phyloP scores from a whole-genome alignment of 768 basidiomycete genomes.

The Tylopilus intermedius region DNA sequence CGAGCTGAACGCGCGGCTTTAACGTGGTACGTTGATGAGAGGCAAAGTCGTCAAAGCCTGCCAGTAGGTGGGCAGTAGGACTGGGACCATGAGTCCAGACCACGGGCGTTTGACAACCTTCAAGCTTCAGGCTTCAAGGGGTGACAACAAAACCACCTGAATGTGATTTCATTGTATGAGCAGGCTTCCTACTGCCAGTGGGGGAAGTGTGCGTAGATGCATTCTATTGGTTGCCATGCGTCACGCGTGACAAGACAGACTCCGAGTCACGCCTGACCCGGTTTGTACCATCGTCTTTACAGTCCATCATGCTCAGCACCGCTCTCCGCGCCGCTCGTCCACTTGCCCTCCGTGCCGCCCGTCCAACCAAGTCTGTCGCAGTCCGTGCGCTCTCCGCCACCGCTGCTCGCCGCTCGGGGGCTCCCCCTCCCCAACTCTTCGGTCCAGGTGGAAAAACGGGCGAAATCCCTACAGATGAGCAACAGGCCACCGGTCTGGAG shows the following conservation, averaged over 20 bases:
- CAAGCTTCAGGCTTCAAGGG: no score
- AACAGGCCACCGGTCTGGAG: slow-evolving; percentile 95
- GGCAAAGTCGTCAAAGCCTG: no score
- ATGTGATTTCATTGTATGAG: no score
- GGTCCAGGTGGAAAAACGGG: slow-evolving; percentile 71
- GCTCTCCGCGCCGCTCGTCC: slow-evolving; percentile 17
- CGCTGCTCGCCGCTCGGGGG: slow-evolving; percentile 42
- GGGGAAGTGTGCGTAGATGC: no score
- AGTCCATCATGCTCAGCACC: slow-evolving; percentile 24
- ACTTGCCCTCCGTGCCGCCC: slow-evolving; percentile 18
- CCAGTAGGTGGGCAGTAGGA: no score
- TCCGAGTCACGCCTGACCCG: slow-evolving; percentile 26
- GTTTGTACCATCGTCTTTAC: slow-evolving; percentile 22
- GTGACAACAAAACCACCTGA: no score
- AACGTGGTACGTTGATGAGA: no score
- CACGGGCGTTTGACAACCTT: no score
- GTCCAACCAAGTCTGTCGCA: slow-evolving; percentile 22
- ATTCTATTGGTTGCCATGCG: background rate
- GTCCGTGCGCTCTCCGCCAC: slow-evolving; percentile 59
- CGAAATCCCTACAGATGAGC: slow-evolving; percentile 74
- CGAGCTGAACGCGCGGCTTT: no score
- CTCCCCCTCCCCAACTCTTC: slow-evolving; percentile 60
- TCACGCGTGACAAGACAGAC: slow-evolving; percentile 23
- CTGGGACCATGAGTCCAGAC: no score
- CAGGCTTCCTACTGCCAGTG: no score